Percentiles rank a stretch among this genome's conserved stretches.
phyloP scores from a whole-genome alignment of 768 basidiomycete genomes.

The Pulveroboletus sp. region DNA sequence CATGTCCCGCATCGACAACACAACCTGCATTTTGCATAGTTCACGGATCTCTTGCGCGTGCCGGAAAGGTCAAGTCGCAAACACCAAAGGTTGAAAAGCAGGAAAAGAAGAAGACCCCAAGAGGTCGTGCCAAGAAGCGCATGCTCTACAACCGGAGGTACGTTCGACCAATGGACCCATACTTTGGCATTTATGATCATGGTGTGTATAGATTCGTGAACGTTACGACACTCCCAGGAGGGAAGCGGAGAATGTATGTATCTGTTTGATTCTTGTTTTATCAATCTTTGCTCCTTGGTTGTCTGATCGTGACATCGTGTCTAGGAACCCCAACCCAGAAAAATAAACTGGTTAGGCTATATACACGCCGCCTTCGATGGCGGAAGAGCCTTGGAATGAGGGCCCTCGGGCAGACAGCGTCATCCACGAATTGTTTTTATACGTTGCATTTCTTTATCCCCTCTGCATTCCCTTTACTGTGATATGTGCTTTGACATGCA shows the following conservation, averaged over 20 bases:
- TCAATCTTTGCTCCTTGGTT: conserved; percentile 77
- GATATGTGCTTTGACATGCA: conserved; percentile 23
- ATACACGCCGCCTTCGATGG: conserved; percentile 11
- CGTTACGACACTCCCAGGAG: conserved; percentile 85
- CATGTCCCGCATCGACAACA: conserved; percentile 1
- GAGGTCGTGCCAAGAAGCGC: conserved; percentile 97
- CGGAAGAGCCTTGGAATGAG: conserved; percentile 16
- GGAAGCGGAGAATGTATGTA: conserved; percentile 96
- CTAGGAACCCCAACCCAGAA: conserved; percentile 26
- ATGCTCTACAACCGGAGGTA: conserved; percentile 91
- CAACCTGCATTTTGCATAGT: conserved; percentile 45
- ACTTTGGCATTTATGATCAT: not conserved
- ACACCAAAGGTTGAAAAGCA: conserved; percentile 97
- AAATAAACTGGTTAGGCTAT: conserved; percentile 1
- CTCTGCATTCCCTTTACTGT: conserved; percentile 11
- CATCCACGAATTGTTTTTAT: conserved; percentile 7
- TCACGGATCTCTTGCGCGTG: conserved; percentile 99
- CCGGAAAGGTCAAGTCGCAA: conserved; percentile 99
- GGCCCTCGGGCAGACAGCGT: conserved; percentile 4
- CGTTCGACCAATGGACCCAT: conserved; percentile 23
- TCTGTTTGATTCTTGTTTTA: conserved; percentile 42
- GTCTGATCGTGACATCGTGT: conserved; percentile 5
- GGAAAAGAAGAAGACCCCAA: conserved; percentile 98
- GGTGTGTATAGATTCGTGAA: conserved; percentile 75
- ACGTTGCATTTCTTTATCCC: conserved; percentile 9